Evolutionary conservation across 169 alveolate species (phyloP), one percentile per base, ranked within the genome.

Genomic region (Cytauxzoon felis): DNA sequence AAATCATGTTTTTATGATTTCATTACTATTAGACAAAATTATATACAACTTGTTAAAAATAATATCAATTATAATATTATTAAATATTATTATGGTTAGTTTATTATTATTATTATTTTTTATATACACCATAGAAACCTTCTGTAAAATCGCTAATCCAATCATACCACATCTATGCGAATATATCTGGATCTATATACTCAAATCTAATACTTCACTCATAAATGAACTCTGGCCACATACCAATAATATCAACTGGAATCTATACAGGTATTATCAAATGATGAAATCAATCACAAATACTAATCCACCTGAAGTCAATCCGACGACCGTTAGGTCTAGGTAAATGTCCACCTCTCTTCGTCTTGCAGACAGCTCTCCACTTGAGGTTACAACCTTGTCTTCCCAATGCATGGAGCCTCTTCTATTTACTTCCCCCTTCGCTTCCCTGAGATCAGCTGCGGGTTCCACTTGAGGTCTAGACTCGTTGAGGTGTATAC

Each of bases 121-220:
- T 57, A 32, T 42, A 4, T 50, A 5, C 49, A 2, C 23, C 5
- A 27, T 80, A 57, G 96, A 92, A 73, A 79, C 90, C 3, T 92
- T 88, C 33, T 78, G 91, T 51, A 47, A 78, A 1, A 87, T 90
- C 4, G 85, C 94, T 21, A 52, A 87, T 13, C 97, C 97, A 24
- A 86, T 93, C 21, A 86, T 93, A 2, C 97, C 97, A 13, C 97
- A 93, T 70, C 89, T 89, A 27, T 88, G 94, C 56, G 97, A 93
- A 64, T 90, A 92, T 61, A 86, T 93, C 26, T 93, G 97, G 97
- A 68, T 89, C 7, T 58, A 62, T 54, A 71, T 93, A 26, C 81
- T 93, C 43, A 82, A 85, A 36, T 68, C 87, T 68, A 80, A 78
- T 34, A 64, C 51, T 2, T 78, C 83, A 9, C 57, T 89, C 33